Evolutionary conservation across 2,329 filamentous ascomycete genomes (phyloP).

Genomic region (Fusarium sp.): DNA sequence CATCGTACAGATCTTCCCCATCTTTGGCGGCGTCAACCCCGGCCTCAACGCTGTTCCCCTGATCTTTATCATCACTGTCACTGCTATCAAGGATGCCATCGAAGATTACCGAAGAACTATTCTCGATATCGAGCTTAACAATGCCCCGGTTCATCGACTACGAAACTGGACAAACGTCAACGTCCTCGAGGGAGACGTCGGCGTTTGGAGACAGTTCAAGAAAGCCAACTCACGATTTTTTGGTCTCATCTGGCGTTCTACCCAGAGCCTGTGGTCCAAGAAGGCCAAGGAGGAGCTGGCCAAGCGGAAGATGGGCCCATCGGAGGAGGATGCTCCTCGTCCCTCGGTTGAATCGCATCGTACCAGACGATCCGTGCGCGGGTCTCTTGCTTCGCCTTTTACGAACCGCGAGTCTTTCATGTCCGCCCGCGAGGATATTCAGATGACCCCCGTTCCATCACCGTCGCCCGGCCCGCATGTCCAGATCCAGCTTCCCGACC

Average conservation of each 20-base stretch:
- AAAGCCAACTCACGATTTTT: constrained; percentile 77
- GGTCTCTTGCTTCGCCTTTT: constrained; percentile 60
- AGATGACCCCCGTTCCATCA: constrained; percentile 94
- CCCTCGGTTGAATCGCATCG: constrained; percentile 60
- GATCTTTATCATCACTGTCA: constrained; percentile 89
- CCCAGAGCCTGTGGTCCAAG: constrained; percentile 59
- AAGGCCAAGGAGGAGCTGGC: constrained; percentile 58
- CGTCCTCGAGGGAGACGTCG: constrained; percentile 84
- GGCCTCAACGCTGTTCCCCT: constrained; percentile 88
- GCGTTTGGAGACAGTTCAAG: constrained; percentile 85
- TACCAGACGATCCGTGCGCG: constrained; percentile 48
- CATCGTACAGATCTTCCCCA: constrained; percentile 80
- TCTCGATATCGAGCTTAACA: constrained; percentile 93
- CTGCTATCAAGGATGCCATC: constrained; percentile 91
- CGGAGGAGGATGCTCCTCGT: constrained; percentile 61
- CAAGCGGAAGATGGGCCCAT: constrained; percentile 53
- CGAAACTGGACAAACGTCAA: constrained; percentile 94
- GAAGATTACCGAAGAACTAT: constrained; percentile 94
- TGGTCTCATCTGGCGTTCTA: constrained; percentile 60
- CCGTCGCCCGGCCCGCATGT: constrained; percentile 62
- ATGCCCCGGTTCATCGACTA: constrained; percentile 90
- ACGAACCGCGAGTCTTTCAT: constrained; percentile 60
- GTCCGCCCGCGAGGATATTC: constrained; percentile 75
- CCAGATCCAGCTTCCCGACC: constrained; percentile 52
- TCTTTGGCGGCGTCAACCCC: constrained; percentile 91